Conservation (phyloP, 352 stramenopile genomes). For the Pythium rhizo-oryzae region DNA sequence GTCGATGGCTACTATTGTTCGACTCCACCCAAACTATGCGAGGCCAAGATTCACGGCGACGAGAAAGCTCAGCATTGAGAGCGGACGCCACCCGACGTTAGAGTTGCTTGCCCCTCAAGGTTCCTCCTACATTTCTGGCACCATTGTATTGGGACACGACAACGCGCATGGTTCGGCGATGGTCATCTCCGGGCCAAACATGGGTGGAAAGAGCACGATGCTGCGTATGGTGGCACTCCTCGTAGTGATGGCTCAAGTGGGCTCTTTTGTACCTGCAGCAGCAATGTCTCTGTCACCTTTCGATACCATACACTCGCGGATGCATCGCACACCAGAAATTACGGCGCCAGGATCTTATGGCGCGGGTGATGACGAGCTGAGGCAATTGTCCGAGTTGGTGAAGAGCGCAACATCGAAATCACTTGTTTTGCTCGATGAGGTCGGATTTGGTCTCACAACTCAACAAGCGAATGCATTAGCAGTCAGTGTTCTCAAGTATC, state of each 20-base stretch:
- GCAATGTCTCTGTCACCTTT: constrained; percentile 46
- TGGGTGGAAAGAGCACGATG: constrained; percentile 81
- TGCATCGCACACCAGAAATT: constrained; percentile 37
- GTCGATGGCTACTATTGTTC: constrained; percentile 56
- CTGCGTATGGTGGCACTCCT: constrained; percentile 64
- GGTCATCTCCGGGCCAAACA: constrained; percentile 83
- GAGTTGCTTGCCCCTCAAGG: constrained; percentile 29
- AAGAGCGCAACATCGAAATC: constrained; percentile 34
- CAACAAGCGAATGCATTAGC: constrained; percentile 34
- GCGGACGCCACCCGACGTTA: constrained; percentile 63
- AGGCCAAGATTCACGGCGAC: constrained; percentile 31
- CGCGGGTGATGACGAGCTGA: constrained; percentile 30
- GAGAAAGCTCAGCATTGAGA: constrained; percentile 42
- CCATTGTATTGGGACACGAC: constrained; percentile 24
- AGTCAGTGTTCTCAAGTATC: constrained; percentile 28
- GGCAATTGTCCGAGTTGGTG: constrained; percentile 32
- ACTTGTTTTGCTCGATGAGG: constrained; percentile 50
- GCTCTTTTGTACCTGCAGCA: constrained; percentile 58
- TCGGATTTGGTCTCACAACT: constrained; percentile 42
- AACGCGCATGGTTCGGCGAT: constrained; percentile 22
- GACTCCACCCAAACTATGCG: constrained; percentile 49
- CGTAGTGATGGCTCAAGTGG: constrained; percentile 70
- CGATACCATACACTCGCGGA: constrained; percentile 71
- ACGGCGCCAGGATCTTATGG: constrained; percentile 8
- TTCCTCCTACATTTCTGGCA: constrained; percentile 36